Base-by-base conservation (phyloP, 2,329 filamentous ascomycete genomes). In the Phaeosphaeriaceae sp. region DNA sequence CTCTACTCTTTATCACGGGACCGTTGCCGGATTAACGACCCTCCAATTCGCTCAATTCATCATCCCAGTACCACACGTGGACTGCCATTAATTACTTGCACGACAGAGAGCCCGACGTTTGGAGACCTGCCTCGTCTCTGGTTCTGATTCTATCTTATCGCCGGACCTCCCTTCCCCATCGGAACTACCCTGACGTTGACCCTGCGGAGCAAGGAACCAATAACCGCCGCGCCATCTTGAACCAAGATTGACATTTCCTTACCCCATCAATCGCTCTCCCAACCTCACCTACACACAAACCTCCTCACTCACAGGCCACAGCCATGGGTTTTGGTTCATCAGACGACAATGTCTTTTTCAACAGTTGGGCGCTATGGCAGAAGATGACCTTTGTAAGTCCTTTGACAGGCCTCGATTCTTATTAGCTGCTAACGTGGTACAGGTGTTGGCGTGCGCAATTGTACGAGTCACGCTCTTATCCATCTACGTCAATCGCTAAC, bases 341-440 rank as follows among this genome's bases (percentile, higher is more conserved):
- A 49, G 74, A 74, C 59, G 68, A 66, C 60, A 72, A 74, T 21
- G 60, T 58, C 40, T 83, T 83, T 73, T 84, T 83, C 66, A 70
- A 59, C 20, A 75, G 63, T 50, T 96, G 92, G 93, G 81, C 85
- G 67, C 80, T 95, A 69, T 97, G 93, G 93, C 87, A 95, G 83
- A 88, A 96, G 81, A 89, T 97, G 88, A 91, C 89, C 53, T 92
- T 96, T 81, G 93, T 96, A 81, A 83, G 91, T 84, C 27, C 48
- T 22, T 15, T 51, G 24, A 50, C 22, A 42, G 19, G 22, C 47
- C 24, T 13, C 33, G 22, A 48, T 40, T 52, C 9, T 54, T 22
- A 11, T 19, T 25, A 27, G 48, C 41, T 61, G 61, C 71, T 76
- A 70, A 76, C 70, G 45, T 57, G 52, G 48, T 53, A 52, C 63